Percentiles rank a stretch among this genome's conserved stretches.
Evolutionary conservation across 805 yeast species (phyloP).

Genomic region (Lipomyces yamanashiensis): DNA sequence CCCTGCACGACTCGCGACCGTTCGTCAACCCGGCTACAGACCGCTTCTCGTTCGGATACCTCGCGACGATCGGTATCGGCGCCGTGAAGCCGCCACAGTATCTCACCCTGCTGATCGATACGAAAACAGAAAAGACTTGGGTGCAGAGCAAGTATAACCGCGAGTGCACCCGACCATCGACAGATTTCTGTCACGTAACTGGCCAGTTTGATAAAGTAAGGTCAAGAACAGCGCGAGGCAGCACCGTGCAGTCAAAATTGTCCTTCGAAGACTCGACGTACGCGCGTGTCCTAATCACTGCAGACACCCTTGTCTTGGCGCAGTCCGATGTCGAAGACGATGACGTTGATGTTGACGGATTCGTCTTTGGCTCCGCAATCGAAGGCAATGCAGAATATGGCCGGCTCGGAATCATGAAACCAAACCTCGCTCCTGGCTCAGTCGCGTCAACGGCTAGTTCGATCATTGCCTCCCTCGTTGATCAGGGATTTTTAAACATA

Average conservation of each 20-base stretch:
- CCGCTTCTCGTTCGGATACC: slow-evolving; percentile 36
- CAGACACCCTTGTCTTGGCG: slow-evolving; percentile 48
- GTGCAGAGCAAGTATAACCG: slow-evolving; percentile 42
- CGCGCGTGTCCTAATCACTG: slow-evolving; percentile 62
- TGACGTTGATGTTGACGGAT: background rate
- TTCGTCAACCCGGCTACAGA: slow-evolving; percentile 3
- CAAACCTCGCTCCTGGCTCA: background rate
- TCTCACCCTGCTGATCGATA: slow-evolving; percentile 62
- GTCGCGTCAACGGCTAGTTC: background rate
- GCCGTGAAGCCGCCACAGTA: slow-evolving; percentile 53
- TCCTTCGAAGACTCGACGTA: slow-evolving; percentile 53
- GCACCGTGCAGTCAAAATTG: slow-evolving; percentile 41
- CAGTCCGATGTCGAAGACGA: background rate
- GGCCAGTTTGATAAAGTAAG: slow-evolving; percentile 6
- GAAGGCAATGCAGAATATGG: slow-evolving; percentile 26
- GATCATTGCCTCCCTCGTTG: background rate
- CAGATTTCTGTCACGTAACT: slow-evolving; percentile 19
- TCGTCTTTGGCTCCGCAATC: slow-evolving; percentile 19
- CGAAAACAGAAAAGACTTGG: slow-evolving; percentile 79
- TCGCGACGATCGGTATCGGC: slow-evolving; percentile 52
- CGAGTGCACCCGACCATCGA: slow-evolving; percentile 3
- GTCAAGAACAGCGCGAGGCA: slow-evolving; percentile 1
- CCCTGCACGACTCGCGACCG: too few relatives aligned
- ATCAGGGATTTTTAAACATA: background rate
- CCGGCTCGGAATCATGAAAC: slow-evolving; percentile 16